Percentiles rank a stretch among this genome's conserved stretches.
Evolutionary conservation across 129 eudicot species (phyloP).

Genomic region (Flaveria linearis): DNA sequence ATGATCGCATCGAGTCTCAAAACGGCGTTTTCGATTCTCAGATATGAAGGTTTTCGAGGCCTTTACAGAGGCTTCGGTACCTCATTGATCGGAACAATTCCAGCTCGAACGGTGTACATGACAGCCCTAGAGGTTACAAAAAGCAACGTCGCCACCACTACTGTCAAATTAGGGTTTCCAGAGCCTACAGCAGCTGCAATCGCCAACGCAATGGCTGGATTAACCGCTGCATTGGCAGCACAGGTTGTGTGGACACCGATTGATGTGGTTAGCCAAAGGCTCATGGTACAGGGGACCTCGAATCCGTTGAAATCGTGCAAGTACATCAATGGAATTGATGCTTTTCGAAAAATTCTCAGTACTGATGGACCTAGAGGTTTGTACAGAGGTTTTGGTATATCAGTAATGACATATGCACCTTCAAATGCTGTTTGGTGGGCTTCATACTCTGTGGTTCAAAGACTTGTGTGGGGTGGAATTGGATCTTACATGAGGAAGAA

Average conservation of each 20-base stretch:
- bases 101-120: constrained; percentile 89
- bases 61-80: constrained; percentile 93
- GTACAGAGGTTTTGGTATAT: constrained; percentile 93
- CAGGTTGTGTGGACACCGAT: constrained; percentile 92
- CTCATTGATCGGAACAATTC: constrained; percentile 79
- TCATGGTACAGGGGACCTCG: constrained; percentile 70
- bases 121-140: constrained; percentile 85
- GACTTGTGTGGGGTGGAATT: constrained; percentile 81
- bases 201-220: constrained; percentile 84
- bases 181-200: constrained; percentile 67
- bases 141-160: constrained; percentile 56
- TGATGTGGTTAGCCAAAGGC: constrained; percentile 86
- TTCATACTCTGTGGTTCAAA: constrained; percentile 74
- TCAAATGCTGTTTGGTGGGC: constrained; percentile 98
- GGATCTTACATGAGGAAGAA: constrained; percentile 51
- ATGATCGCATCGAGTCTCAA: constrained; percentile 49
- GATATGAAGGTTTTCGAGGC: constrained; percentile 67
- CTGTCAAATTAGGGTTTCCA: constrained; percentile 57
- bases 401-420: constrained; percentile 85
- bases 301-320: constrained; percentile 33
- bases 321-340: constrained; percentile 74
- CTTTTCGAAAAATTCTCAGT: constrained; percentile 62
- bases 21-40: constrained; percentile 48
- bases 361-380: constrained; percentile 78
- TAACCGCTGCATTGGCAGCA: constrained; percentile 82